These are phyloP conservation scores for Phytophthora vignae DNA, from an alignment of 352 stramenopile species.

Conservation along the genomic window DNA sequence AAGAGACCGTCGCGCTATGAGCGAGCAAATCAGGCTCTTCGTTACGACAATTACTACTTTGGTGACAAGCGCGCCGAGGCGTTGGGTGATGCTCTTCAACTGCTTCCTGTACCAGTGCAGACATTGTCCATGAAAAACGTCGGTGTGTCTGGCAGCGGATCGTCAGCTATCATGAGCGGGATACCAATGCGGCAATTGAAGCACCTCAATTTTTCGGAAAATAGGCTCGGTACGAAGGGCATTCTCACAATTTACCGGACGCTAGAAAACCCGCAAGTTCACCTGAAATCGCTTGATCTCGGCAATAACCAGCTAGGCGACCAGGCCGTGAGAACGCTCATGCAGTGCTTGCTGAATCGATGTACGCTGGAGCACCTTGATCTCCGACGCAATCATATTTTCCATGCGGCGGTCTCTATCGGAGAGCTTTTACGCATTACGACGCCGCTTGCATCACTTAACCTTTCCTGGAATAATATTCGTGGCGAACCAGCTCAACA, in stretches of 20 bases:
- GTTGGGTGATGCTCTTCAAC: constrained; percentile 62
- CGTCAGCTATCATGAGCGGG: constrained; percentile 64
- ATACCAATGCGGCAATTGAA: constrained; percentile 58
- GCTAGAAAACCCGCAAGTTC: constrained; percentile 61
- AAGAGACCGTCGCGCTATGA: constrained; percentile 60
- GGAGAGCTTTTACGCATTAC: constrained; percentile 72
- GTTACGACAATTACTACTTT: constrained; percentile 83
- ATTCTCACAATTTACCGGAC: constrained; percentile 63
- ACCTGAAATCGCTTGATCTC: constrained; percentile 70
- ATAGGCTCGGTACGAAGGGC: constrained; percentile 64
- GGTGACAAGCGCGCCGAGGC: constrained; percentile 71
- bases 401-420: constrained; percentile 59
- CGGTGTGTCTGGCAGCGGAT: constrained; percentile 62
- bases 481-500: constrained; percentile 68
- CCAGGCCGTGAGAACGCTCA: constrained; percentile 57
- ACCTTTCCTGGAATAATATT: constrained; percentile 85
- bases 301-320: constrained; percentile 81
- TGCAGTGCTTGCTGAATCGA: constrained; percentile 73
- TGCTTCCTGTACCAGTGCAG: constrained; percentile 64
- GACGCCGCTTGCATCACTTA: constrained; percentile 61
- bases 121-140: constrained; percentile 79
- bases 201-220: constrained; percentile 77
- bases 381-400: constrained; percentile 73
- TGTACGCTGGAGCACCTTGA: constrained; percentile 74
- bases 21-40: constrained; percentile 42